phyloP scores from a whole-genome alignment of 371 early-diverging fungal species.

The Mortierella sp. region DNA sequence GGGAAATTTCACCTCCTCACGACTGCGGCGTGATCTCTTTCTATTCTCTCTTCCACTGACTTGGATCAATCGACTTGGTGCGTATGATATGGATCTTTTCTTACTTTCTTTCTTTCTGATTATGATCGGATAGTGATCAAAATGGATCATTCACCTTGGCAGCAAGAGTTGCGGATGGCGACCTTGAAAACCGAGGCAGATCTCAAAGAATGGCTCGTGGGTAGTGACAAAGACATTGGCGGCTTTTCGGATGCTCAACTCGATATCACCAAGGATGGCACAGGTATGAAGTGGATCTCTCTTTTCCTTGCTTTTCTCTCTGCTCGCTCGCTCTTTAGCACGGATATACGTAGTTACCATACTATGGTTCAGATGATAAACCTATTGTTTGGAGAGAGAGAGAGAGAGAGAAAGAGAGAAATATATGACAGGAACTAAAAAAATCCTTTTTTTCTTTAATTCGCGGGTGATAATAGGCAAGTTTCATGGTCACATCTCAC shows the following conservation, averaged over 20 bases:
- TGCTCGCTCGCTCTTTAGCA: not conserved
- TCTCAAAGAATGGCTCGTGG: conserved; percentile 80
- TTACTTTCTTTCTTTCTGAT: conserved; percentile 15
- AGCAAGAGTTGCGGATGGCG: conserved; percentile 75
- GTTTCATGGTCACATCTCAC: conserved; percentile 86
- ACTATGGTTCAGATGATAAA: conserved; percentile 1
- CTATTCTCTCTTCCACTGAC: too few species aligned
- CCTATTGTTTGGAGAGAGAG: too few species aligned
- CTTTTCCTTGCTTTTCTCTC: not conserved
- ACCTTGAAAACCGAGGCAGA: conserved; percentile 66
- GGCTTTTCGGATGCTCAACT: conserved; percentile 72
- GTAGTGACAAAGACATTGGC: conserved; percentile 93
- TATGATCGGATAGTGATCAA: conserved; percentile 28
- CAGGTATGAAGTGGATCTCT: too few species aligned
- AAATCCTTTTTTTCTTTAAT: too few species aligned
- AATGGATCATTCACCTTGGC: conserved; percentile 62
- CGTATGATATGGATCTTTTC: not conserved
- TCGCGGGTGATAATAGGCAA: too few species aligned
- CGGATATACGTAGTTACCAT: not conserved
- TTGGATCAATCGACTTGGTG: too few species aligned
- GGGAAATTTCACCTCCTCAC: too few species aligned
- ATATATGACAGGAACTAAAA: too few species aligned
- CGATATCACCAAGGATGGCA: conserved; percentile 64
- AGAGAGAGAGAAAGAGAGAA: not conserved
- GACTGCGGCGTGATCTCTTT: too few species aligned